A percentile compares a stretch with the other conserved stretches of the same genome.
Conservation (phyloP, 495 filamentous ascomycete genomes). For the Penicillium ochrochloron region DNA sequence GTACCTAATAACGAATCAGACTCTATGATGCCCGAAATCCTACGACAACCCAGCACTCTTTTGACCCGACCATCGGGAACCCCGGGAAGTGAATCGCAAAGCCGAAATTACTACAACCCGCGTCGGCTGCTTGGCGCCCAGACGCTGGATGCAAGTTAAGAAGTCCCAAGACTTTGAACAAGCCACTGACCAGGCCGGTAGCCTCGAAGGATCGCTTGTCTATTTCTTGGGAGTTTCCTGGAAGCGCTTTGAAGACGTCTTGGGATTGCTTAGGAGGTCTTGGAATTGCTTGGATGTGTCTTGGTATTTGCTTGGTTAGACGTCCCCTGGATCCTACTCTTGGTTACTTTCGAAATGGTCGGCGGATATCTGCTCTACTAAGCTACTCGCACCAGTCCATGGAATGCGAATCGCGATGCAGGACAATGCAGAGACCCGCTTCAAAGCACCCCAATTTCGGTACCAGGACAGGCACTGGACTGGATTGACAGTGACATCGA, state of each 20-base stretch:
- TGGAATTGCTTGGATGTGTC: constrained; percentile 1
- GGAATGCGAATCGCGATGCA: not conserved
- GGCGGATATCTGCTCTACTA: not conserved
- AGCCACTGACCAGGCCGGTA: not conserved
- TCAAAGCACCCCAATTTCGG: not conserved
- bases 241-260: not conserved
- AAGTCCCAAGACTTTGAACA: constrained; percentile 1
- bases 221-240: not conserved
- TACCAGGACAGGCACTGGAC: constrained; percentile 1
- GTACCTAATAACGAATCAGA: not conserved
- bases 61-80: constrained; percentile 3
- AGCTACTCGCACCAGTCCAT: not conserved
- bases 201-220: not conserved
- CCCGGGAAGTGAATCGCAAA: constrained; percentile 1
- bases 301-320: not conserved
- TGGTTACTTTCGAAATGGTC: not conserved
- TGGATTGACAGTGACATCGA: not conserved
- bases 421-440: not conserved
- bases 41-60: not conserved
- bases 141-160: constrained; percentile 3
- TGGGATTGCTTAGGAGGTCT: not conserved
- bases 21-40: not conserved
- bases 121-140: constrained; percentile 15
- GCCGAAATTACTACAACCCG: not conserved
- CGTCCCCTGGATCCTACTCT: not conserved